A percentile compares a stretch with the other conserved stretches of the same genome.
Evolutionary conservation across 2,329 filamentous ascomycete species (phyloP).

Genomic region (Neofusicoccum laricinum): DNA sequence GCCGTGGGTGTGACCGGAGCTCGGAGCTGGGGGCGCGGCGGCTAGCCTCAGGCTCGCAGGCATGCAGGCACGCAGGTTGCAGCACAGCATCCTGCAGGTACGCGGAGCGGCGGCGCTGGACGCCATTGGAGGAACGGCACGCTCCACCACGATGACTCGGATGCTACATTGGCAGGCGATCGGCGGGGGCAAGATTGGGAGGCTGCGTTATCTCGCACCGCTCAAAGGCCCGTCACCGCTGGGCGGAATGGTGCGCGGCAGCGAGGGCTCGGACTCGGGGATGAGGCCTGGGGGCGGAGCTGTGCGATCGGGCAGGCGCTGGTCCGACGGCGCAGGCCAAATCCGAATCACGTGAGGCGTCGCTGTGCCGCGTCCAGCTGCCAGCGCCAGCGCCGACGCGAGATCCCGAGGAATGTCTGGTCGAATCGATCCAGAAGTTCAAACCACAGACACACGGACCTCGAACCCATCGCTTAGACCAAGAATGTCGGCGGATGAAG

Average conservation of each 20-base stretch:
- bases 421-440: too few relatives aligned
- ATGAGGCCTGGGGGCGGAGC: background rate
- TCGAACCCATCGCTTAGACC: too few relatives aligned
- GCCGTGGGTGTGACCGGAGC: background rate
- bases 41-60: background rate
- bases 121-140: background rate
- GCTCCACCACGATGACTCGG: background rate
- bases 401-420: too few relatives aligned
- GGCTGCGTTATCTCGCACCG: background rate
- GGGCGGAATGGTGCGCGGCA: background rate
- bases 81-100: background rate
- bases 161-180: slow-evolving; percentile 8
- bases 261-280: background rate
- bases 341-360: background rate
- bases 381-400: too few relatives aligned
- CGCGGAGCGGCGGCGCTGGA: background rate
- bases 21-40: background rate
- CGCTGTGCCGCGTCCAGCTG: background rate
- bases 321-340: background rate
- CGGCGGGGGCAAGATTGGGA: background rate
- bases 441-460: too few relatives aligned
- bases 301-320: background rate
- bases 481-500: too few relatives aligned
- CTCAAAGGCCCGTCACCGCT: background rate
- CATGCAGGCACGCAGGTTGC: background rate